phyloP scores from a whole-genome alignment of 805 yeast species.

The Lachancea sp. region DNA sequence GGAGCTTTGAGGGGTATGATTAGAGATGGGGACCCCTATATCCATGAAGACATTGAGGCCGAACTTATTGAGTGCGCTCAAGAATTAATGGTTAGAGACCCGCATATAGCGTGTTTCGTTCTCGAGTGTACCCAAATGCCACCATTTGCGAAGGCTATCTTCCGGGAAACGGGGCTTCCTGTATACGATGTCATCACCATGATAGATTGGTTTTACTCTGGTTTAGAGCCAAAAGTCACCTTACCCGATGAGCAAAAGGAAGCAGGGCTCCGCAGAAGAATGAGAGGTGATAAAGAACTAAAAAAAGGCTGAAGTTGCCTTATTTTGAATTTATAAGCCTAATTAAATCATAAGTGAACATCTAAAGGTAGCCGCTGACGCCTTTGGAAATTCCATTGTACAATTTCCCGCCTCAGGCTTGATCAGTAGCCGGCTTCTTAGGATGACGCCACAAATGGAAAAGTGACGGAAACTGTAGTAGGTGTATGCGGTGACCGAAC shows the following conservation, averaged over 20 bases:
- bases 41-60: constrained; percentile 21
- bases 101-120: constrained; percentile 28
- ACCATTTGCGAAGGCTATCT: constrained; percentile 30
- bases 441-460: no score
- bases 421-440: no score
- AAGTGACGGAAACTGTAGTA: no score
- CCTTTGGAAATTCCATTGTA: no score
- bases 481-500: no score
- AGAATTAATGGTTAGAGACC: constrained; percentile 17
- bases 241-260: constrained; percentile 19
- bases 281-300: constrained; percentile 24
- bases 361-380: no score
- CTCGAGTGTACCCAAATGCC: constrained; percentile 36
- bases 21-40: constrained; percentile 23
- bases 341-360: no score
- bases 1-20: constrained; percentile 27
- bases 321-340: background rate
- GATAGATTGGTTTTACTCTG: constrained; percentile 32
- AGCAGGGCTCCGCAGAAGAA: constrained; percentile 23
- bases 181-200: constrained; percentile 32
- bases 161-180: constrained; percentile 24
- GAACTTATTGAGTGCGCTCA: constrained; percentile 26
- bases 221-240: constrained; percentile 19
- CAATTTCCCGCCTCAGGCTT: no score
- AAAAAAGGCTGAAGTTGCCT: background rate